phyloP scores from a whole-genome alignment of 148 eudicot genomes.

The Cornus controversa region DNA sequence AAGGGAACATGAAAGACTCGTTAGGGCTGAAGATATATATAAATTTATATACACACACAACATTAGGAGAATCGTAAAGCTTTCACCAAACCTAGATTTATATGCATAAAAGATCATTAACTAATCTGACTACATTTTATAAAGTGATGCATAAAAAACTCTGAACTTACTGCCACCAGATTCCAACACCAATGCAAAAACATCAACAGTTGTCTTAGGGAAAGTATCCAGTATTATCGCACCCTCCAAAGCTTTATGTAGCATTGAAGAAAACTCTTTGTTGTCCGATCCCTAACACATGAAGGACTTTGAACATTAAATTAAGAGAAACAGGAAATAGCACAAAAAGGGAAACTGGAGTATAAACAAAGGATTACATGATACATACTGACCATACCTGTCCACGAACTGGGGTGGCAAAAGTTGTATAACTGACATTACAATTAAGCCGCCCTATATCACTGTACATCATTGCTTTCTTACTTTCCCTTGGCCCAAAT shows the following conservation, averaged over 20 bases:
- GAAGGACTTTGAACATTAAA: background rate
- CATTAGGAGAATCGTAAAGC: no score
- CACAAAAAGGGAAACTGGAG: background rate
- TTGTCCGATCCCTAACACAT: constrained; percentile 63
- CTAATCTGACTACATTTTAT: background rate
- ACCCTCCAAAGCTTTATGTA: constrained; percentile 96
- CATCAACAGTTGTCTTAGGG: constrained; percentile 97
- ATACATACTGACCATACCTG: constrained; percentile 44
- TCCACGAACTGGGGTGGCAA: constrained; percentile 73
- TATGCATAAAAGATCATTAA: background rate
- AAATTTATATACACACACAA: no score
- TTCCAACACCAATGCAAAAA: constrained; percentile 95
- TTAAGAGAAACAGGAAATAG: background rate
- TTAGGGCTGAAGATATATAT: no score
- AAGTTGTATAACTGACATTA: constrained; percentile 83
- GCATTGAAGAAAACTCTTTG: constrained; percentile 72
- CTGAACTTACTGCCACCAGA: constrained; percentile 92
- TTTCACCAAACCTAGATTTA: constrained; percentile 5
- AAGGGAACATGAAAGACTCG: background rate
- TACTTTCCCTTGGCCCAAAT: constrained; percentile 98
- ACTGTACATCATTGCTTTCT: constrained; percentile 96
- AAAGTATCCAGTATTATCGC: constrained; percentile 85
- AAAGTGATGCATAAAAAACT: background rate
- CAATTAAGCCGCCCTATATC: constrained; percentile 84
- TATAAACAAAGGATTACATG: background rate